phyloP scores from a whole-genome alignment of 192 early-diverging fungal species.

The Obelidium mucronatum region DNA sequence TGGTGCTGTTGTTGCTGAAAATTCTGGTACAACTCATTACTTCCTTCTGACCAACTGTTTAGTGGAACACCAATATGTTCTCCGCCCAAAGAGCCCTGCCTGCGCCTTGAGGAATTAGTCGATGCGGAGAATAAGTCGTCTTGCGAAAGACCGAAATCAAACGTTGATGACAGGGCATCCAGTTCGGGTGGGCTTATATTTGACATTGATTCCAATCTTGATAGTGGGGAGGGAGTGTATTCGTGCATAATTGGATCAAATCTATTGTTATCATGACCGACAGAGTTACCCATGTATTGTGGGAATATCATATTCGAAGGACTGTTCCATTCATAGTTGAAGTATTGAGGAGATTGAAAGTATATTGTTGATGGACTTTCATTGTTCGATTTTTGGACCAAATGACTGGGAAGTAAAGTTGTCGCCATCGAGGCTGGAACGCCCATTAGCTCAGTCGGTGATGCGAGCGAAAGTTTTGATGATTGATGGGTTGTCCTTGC shows the following conservation, averaged over 20 bases:
- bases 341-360: conserved; percentile 10
- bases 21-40: background rate
- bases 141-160: conserved; percentile 10
- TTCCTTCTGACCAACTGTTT: background rate
- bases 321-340: conserved; percentile 19
- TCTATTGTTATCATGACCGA: background rate
- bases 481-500: background rate
- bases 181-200: background rate
- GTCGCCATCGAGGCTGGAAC: background rate
- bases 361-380: conserved; percentile 4
- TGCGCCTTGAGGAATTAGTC: background rate
- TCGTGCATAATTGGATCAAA: background rate
- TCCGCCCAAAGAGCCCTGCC: background rate
- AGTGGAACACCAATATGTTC: background rate
- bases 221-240: background rate
- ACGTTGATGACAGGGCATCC: background rate
- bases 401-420: background rate
- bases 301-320: background rate
- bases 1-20: background rate
- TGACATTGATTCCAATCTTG: background rate
- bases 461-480: background rate
- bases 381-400: background rate
- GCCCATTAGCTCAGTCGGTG: background rate
- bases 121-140: background rate
- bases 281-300: background rate